Conservation (phyloP, 345 rosid genomes). For the Microthlaspi erraticum region DNA sequence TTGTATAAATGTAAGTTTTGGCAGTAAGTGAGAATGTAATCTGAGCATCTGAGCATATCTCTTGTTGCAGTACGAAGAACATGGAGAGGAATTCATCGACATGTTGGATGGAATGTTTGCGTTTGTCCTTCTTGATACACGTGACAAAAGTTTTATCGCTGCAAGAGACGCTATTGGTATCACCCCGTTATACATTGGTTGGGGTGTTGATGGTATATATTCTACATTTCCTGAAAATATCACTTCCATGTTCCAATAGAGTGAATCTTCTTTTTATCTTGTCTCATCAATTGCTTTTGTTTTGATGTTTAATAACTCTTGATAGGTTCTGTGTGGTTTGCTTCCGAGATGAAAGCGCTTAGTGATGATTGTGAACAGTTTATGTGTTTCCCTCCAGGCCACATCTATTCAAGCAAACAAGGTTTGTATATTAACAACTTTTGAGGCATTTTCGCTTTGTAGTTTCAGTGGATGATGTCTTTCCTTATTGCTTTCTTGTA, state of each 20-base stretch:
- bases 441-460: slow-evolving; percentile 3
- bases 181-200: slow-evolving; percentile 76
- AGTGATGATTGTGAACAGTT: slow-evolving; percentile 86
- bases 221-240: background rate
- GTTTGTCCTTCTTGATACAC: slow-evolving; percentile 77
- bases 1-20: background rate
- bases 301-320: slow-evolving; percentile 17
- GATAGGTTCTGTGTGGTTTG: slow-evolving; percentile 84
- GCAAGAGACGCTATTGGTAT: slow-evolving; percentile 82
- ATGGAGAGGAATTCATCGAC: slow-evolving; percentile 73
- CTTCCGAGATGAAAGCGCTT: slow-evolving; percentile 91
- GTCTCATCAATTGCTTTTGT: background rate
- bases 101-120: slow-evolving; percentile 93
- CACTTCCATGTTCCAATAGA: background rate
- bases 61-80: slow-evolving; percentile 70
- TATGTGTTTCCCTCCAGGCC: slow-evolving; percentile 74
- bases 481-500: slow-evolving; percentile 34
- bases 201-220: slow-evolving; percentile 80
- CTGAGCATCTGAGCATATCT: slow-evolving; percentile 5
- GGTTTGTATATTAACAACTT: slow-evolving; percentile 63
- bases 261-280: background rate
- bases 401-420: slow-evolving; percentile 80
- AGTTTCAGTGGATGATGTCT: background rate
- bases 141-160: slow-evolving; percentile 75
- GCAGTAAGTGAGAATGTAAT: background rate